Evolutionary conservation across 2,329 filamentous ascomycete genomes (phyloP).

Genomic region (Exophiala lecanii-corni): DNA sequence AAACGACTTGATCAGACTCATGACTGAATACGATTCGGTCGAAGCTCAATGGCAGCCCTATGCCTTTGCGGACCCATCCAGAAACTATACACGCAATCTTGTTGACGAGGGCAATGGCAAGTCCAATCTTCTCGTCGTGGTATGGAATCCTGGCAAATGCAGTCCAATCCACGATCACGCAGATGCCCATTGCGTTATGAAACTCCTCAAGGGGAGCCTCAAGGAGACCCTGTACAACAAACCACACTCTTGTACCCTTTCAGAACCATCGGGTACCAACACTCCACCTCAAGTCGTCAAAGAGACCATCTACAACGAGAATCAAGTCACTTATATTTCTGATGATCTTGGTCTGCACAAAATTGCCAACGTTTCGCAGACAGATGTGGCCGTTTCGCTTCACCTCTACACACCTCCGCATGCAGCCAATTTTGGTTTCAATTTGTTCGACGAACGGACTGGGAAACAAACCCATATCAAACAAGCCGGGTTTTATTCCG

Average conservation of each 20-base stretch:
- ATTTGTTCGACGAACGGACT: conserved; percentile 73
- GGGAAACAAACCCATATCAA: conserved; percentile 67
- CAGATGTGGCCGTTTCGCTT: conserved; percentile 72
- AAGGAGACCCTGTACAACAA: conserved; percentile 78
- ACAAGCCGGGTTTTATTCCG: conserved; percentile 69
- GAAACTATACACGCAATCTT: conserved; percentile 79
- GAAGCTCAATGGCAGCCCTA: conserved; percentile 69
- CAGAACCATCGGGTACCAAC: conserved; percentile 40
- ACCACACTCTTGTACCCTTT: conserved; percentile 46
- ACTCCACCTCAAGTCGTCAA: conserved; percentile 59
- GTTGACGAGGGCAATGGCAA: conserved; percentile 86
- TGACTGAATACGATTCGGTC: conserved; percentile 68
- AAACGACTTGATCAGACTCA: conserved; percentile 63
- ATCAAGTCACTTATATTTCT: conserved; percentile 84
- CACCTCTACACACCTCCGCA: conserved; percentile 89
- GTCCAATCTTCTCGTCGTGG: conserved; percentile 60
- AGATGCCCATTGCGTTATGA: conserved; percentile 91
- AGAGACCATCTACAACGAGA: conserved; percentile 62
- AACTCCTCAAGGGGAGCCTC: conserved; percentile 70
- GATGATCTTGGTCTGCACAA: conserved; percentile 81
- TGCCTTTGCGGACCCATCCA: conserved; percentile 64
- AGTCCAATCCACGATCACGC: conserved; percentile 86
- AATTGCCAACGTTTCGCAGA: conserved; percentile 66
- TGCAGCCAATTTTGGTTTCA: conserved; percentile 74
- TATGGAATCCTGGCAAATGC: conserved; percentile 75